These are phyloP conservation scores for Candida albicans DNA, from an alignment of 1,139 yeast genomes.

Conservation along the genomic window DNA sequence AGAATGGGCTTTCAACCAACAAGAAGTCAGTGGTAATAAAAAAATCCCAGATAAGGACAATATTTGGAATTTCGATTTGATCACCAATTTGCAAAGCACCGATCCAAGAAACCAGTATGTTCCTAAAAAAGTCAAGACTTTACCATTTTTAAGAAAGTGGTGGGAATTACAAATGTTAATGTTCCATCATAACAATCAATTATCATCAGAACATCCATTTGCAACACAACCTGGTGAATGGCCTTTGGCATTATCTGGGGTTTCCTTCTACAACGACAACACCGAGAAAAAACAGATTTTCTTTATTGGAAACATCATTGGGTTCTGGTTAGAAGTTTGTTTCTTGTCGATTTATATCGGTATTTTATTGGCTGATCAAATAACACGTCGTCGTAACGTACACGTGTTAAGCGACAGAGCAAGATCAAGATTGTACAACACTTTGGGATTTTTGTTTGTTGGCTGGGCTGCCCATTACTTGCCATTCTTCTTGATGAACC, in stretches of 20 bases:
- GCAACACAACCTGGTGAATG: conserved; percentile 91
- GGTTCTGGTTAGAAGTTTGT: conserved; percentile 86
- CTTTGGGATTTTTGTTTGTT: conserved; percentile 77
- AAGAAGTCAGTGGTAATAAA: conserved; percentile 94
- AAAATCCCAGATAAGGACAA: conserved; percentile 66
- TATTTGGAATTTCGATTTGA: conserved; percentile 76
- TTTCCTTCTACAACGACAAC: conserved; percentile 91
- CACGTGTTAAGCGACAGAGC: conserved; percentile 59
- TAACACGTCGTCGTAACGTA: conserved; percentile 72
- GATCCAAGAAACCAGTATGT: conserved; percentile 62
- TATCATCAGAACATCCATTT: conserved; percentile 90
- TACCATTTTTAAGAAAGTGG: conserved; percentile 85
- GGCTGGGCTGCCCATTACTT: conserved; percentile 91
- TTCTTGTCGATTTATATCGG: conserved; percentile 69
- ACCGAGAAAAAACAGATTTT: conserved; percentile 69
- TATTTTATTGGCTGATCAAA: conserved; percentile 65
- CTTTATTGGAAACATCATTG: conserved; percentile 85
- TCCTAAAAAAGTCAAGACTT: conserved; percentile 54
- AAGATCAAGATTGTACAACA: conserved; percentile 73
- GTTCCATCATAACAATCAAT: conserved; percentile 90
- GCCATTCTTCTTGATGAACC: conserved; percentile 88
- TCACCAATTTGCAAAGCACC: conserved; percentile 52
- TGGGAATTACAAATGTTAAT: conserved; percentile 81
- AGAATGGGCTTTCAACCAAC: conserved; percentile 92
- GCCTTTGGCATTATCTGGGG: conserved; percentile 94